phyloP scores from a whole-genome alignment of 1,139 yeast species.

The Debaryomyces robertsiae region DNA sequence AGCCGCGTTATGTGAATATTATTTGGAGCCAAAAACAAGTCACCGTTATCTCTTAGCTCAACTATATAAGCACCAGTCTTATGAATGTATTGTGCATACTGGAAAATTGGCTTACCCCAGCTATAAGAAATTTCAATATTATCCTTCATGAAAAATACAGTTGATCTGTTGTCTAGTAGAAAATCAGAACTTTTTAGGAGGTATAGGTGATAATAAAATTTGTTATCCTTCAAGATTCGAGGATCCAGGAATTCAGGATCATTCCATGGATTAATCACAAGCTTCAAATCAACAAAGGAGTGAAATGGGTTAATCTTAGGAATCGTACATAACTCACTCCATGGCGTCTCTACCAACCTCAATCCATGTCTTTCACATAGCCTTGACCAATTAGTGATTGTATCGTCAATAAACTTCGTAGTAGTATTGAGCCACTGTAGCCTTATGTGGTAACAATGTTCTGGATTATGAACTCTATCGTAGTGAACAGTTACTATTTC shows the following conservation, averaged over 20 bases:
- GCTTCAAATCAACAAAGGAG: constrained; percentile 69
- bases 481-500: constrained; percentile 84
- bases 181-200: constrained; percentile 72
- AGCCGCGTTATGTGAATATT: constrained; percentile 71
- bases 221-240: constrained; percentile 48
- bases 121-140: constrained; percentile 69
- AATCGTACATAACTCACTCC: constrained; percentile 79
- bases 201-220: constrained; percentile 63
- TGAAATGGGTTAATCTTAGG: constrained; percentile 85
- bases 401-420: constrained; percentile 84
- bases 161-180: constrained; percentile 78
- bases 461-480: constrained; percentile 92
- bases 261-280: constrained; percentile 69
- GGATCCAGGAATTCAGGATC: constrained; percentile 58
- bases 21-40: constrained; percentile 78
- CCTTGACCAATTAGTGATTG: constrained; percentile 79
- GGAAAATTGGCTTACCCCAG: constrained; percentile 88
- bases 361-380: constrained; percentile 86
- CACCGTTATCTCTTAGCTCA: constrained; percentile 81
- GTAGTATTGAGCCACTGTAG: constrained; percentile 94
- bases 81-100: constrained; percentile 88
- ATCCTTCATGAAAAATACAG: constrained; percentile 57
- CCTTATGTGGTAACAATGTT: constrained; percentile 88
- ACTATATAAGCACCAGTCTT: constrained; percentile 86
- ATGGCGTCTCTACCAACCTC: constrained; percentile 87